Percentiles rank a stretch among this genome's conserved stretches.
Evolutionary conservation across 2,329 filamentous ascomycete genomes (phyloP).

Genomic region (Hypocreales sp.): DNA sequence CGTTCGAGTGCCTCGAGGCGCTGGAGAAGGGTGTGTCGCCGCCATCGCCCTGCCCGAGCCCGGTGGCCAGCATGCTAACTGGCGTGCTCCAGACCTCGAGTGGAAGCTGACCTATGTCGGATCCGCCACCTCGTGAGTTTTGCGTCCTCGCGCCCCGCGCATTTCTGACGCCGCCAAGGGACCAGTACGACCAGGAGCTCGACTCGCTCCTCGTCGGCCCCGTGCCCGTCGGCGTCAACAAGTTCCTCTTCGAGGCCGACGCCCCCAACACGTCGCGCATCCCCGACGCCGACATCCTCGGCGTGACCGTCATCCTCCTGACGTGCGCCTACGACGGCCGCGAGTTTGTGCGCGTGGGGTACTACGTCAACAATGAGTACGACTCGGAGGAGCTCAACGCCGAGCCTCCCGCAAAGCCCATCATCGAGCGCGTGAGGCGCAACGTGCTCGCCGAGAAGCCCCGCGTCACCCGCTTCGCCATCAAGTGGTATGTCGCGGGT

Average conservation of each 20-base stretch:
- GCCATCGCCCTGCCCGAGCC: not conserved
- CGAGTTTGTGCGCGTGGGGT: conserved; percentile 95
- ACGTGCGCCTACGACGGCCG: conserved; percentile 93
- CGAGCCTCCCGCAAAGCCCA: conserved; percentile 81
- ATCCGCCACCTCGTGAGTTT: conserved; percentile 81
- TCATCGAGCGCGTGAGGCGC: conserved; percentile 81
- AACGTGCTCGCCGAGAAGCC: conserved; percentile 96
- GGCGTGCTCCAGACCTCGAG: conserved; percentile 58
- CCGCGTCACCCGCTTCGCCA: conserved; percentile 89
- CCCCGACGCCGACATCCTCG: conserved; percentile 86
- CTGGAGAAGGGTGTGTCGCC: conserved; percentile 64
- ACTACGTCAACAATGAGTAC: conserved; percentile 99
- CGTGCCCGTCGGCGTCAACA: conserved; percentile 96
- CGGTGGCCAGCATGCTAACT: conserved; percentile 4
- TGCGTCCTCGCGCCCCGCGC: conserved; percentile 2
- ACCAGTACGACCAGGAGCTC: conserved; percentile 96
- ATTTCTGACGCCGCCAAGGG: too few relatives aligned
- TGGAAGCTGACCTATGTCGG: conserved; percentile 99
- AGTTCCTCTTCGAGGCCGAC: conserved; percentile 95
- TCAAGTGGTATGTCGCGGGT: conserved; percentile 67
- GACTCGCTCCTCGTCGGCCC: conserved; percentile 92
- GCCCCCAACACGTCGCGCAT: conserved; percentile 82
- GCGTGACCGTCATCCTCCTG: conserved; percentile 91
- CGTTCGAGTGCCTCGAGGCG: conserved; percentile 91
- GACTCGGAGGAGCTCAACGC: conserved; percentile 77